Percentiles rank a stretch among this genome's conserved stretches.
These are phyloP conservation scores for Polysphondylium violaceum DNA, from an alignment of 78 protist species.

Conservation along the genomic window DNA sequence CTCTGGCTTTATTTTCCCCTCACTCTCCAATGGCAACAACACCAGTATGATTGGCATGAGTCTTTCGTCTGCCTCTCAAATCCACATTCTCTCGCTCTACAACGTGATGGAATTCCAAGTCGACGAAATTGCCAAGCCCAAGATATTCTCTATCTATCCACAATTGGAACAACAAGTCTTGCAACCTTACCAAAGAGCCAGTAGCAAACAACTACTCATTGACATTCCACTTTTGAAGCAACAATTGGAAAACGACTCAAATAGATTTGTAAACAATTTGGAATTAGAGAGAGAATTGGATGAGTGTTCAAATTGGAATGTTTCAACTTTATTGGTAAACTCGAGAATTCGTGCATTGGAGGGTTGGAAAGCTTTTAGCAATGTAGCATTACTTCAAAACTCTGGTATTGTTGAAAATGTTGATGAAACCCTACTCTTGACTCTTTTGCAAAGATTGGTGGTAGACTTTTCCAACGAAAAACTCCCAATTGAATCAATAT, in stretches of 20 bases:
- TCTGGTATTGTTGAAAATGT: not conserved
- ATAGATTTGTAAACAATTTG: not conserved
- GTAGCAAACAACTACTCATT: not conserved
- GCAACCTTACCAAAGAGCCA: not conserved
- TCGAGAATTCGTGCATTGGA: constrained; percentile 39
- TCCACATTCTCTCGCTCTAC: constrained; percentile 26
- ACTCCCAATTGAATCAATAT: constrained; percentile 7
- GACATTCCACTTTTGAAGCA: constrained; percentile 6
- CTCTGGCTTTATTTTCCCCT: not conserved
- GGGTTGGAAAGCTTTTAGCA: constrained; percentile 45
- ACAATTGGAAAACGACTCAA: constrained; percentile 14
- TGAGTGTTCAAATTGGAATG: constrained; percentile 19
- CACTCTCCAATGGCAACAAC: not conserved
- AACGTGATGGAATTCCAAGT: constrained; percentile 38
- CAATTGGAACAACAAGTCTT: not conserved
- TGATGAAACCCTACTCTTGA: constrained; percentile 15
- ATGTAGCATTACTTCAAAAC: constrained; percentile 17
- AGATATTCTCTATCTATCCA: constrained; percentile 27
- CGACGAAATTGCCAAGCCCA: constrained; percentile 35
- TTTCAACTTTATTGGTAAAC: not conserved
- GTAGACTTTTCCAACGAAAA: constrained; percentile 46
- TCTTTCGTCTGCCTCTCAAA: constrained; percentile 3
- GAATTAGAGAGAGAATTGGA: constrained; percentile 59
- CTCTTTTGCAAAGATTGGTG: constrained; percentile 22
- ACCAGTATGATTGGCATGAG: not conserved